A percentile compares a stretch with the other conserved stretches of the same genome.
Conservation (phyloP, 2,329 filamentous ascomycete species). For the Aspergillus puulaauensis region DNA sequence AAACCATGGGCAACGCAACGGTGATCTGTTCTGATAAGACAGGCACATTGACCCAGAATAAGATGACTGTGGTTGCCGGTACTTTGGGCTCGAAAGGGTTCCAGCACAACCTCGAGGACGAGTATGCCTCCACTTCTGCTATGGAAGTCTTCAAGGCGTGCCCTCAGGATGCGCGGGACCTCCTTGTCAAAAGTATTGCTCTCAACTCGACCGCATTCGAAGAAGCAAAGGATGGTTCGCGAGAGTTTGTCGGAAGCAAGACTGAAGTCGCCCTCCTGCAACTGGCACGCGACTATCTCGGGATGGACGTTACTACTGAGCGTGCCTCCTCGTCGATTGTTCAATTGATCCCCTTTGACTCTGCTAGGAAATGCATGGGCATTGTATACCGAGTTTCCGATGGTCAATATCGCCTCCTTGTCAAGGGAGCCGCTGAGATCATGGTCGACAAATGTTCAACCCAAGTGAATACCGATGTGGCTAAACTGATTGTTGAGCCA, state of each 20-base stretch:
- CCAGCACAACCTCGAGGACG: slow-evolving; percentile 39
- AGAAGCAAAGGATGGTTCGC: slow-evolving; percentile 66
- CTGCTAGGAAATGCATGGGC: slow-evolving; percentile 67
- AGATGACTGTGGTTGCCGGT: slow-evolving; percentile 74
- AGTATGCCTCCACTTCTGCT: slow-evolving; percentile 18
- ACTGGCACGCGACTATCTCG: slow-evolving; percentile 65
- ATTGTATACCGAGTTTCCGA: slow-evolving; percentile 43
- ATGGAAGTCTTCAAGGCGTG: slow-evolving; percentile 32
- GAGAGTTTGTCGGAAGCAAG: slow-evolving; percentile 73
- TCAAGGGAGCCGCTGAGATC: slow-evolving; percentile 51
- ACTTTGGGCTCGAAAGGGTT: slow-evolving; percentile 64
- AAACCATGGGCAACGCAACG: slow-evolving; percentile 78
- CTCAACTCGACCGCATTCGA: slow-evolving; percentile 71
- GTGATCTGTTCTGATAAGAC: slow-evolving; percentile 81
- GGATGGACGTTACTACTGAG: slow-evolving; percentile 65
- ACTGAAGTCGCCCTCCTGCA: slow-evolving; percentile 74
- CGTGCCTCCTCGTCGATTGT: slow-evolving; percentile 60
- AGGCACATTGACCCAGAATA: slow-evolving; percentile 71
- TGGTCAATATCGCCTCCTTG: slow-evolving; percentile 45
- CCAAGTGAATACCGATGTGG: slow-evolving; percentile 30
- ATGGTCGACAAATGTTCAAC: slow-evolving; percentile 40
- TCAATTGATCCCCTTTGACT: slow-evolving; percentile 75
- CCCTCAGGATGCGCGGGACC: slow-evolving; percentile 31
- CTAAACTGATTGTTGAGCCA: slow-evolving; percentile 24
- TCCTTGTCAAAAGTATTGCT: slow-evolving; percentile 44